Conservation (phyloP, 1,139 yeast species). For the Kodamaea plutei region DNA sequence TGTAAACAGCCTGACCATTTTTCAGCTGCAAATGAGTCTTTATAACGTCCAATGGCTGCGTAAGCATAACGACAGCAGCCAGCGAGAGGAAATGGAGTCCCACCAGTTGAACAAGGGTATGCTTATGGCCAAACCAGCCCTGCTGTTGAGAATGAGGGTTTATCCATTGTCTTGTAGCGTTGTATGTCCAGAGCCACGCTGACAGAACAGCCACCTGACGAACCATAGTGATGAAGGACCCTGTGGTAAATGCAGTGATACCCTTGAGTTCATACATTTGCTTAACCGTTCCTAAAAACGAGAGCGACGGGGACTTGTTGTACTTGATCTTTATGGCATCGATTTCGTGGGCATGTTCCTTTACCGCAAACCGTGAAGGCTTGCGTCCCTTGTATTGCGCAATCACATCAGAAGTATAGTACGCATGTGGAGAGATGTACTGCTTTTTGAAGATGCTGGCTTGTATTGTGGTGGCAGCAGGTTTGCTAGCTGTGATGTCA, state of each 20-base stretch:
- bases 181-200: constrained; percentile 81
- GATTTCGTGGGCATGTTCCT: constrained; percentile 9
- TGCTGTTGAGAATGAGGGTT: constrained; percentile 43
- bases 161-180: constrained; percentile 65
- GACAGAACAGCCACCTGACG: constrained; percentile 78
- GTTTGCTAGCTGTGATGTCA: constrained; percentile 25
- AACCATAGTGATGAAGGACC: constrained; percentile 70
- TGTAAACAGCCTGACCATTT: constrained; percentile 57
- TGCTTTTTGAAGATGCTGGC: constrained; percentile 27
- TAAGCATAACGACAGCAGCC: constrained; percentile 64
- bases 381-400: constrained; percentile 26
- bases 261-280: constrained; percentile 81
- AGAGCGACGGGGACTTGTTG: constrained; percentile 52
- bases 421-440: constrained; percentile 44
- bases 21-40: constrained; percentile 87
- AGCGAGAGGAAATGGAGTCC: constrained; percentile 56
- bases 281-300: constrained; percentile 48
- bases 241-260: constrained; percentile 72
- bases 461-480: constrained; percentile 15
- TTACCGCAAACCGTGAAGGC: constrained; percentile 22
- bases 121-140: constrained; percentile 48
- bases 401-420: constrained; percentile 34
- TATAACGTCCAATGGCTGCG: constrained; percentile 90
- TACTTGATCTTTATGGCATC: constrained; percentile 35
- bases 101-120: constrained; percentile 38